These are phyloP conservation scores for Mycosarcoma maydis DNA, from an alignment of 1,284 basidiomycete species.

Conservation along the genomic window DNA sequence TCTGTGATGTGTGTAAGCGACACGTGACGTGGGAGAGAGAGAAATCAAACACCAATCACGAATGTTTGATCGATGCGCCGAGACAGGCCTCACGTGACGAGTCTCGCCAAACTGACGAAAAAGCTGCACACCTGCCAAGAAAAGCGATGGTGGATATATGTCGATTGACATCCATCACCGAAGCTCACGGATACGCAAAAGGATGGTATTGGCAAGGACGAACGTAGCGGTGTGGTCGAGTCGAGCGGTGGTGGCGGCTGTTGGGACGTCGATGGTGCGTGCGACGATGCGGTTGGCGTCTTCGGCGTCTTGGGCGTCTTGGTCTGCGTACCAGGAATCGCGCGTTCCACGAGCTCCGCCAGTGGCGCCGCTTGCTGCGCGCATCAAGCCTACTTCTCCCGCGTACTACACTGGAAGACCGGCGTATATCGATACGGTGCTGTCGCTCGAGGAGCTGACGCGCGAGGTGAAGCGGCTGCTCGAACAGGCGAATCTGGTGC, in stretches of 20 bases:
- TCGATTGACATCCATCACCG: no score
- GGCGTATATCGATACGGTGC: conserved; percentile 79
- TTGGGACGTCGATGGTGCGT: conserved; percentile 4
- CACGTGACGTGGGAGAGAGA: no score
- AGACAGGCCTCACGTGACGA: conserved; percentile 18
- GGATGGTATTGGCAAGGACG: background rate
- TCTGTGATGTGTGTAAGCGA: no score
- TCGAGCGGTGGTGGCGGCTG: conserved; percentile 6
- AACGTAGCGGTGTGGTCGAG: background rate
- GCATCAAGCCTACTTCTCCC: conserved; percentile 71
- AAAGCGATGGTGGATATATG: no score
- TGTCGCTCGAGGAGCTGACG: conserved; percentile 76
- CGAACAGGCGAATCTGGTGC: conserved; percentile 76
- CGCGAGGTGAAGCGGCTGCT: conserved; percentile 74
- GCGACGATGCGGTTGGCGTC: conserved; percentile 15
- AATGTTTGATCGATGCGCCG: background rate
- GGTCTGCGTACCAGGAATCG: conserved; percentile 9
- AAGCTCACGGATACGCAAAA: no score
- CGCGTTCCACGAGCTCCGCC: conserved; percentile 26
- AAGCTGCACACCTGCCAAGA: conserved; percentile 2
- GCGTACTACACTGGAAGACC: conserved; percentile 89
- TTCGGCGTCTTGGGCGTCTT: conserved; percentile 6
- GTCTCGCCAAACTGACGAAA: background rate
- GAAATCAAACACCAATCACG: no score
- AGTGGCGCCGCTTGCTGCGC: conserved; percentile 35